A percentile compares a stretch with the other conserved stretches of the same genome.
phyloP scores from a whole-genome alignment of 495 filamentous ascomycete genomes.

The Penicillium bialowiezense region DNA sequence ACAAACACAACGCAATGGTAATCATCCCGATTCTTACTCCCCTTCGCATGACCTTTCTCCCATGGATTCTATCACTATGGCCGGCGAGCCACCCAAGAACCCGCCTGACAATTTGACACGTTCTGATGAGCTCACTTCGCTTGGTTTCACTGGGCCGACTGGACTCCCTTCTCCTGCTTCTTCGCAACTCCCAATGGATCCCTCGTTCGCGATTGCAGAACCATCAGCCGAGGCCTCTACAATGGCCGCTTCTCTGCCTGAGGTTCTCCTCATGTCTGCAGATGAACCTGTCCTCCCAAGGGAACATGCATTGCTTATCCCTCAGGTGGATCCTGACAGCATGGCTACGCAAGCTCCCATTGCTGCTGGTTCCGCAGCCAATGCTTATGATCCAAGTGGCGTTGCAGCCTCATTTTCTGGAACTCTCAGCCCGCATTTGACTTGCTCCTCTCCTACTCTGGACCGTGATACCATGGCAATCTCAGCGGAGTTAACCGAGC shows the following conservation, averaged over 20 bases:
- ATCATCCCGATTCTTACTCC: conserved; percentile 8
- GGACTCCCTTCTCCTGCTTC: not conserved
- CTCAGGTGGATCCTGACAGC: not conserved
- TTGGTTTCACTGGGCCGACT: not conserved
- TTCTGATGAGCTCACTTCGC: not conserved
- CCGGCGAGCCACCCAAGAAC: not conserved
- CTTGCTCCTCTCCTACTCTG: too few relatives aligned
- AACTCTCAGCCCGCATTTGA: too few relatives aligned
- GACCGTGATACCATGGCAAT: too few relatives aligned
- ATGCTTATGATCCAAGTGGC: too few relatives aligned
- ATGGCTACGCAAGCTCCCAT: not conserved
- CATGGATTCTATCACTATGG: not conserved
- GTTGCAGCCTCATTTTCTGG: too few relatives aligned
- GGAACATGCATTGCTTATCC: not conserved
- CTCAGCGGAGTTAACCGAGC: not conserved
- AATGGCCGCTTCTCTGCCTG: not conserved
- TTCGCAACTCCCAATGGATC: not conserved
- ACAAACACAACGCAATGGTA: conserved; percentile 35
- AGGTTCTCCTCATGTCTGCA: not conserved
- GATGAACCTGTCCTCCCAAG: not conserved
- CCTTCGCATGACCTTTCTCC: not conserved
- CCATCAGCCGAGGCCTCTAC: not conserved
- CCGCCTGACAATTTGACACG: not conserved
- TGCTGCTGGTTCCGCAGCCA: not conserved
- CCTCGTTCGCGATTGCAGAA: not conserved